A percentile compares a stretch with the other conserved stretches of the same genome.
phyloP scores from a whole-genome alignment of 129 eudicot species.

The Kitagawia praeruptora region DNA sequence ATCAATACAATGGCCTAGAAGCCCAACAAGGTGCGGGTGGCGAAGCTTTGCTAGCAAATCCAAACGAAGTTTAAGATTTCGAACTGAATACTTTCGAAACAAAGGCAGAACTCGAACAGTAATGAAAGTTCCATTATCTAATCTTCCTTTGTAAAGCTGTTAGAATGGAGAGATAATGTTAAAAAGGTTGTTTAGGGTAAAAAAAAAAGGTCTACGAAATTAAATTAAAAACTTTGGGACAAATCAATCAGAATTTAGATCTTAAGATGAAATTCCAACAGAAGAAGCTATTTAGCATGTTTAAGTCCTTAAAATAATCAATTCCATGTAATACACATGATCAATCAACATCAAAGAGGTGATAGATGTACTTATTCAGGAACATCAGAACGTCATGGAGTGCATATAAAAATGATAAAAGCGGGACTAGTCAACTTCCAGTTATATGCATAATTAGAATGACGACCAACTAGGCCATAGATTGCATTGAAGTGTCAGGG shows the following conservation, averaged over 20 bases:
- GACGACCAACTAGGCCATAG: not conserved
- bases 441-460: not conserved
- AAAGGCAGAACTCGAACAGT: conserved; percentile 53
- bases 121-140: conserved; percentile 55
- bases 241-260: not conserved
- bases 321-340: not conserved
- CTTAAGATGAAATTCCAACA: not conserved
- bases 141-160: conserved; percentile 79
- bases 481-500: not conserved
- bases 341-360: not conserved
- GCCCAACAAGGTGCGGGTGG: conserved; percentile 72
- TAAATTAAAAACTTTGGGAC: not conserved
- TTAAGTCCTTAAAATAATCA: not conserved
- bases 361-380: not conserved
- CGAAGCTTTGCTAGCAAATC: conserved; percentile 80
- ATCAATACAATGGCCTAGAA: conserved; percentile 78
- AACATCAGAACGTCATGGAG: not conserved
- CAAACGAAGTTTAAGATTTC: conserved; percentile 65
- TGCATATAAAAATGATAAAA: not conserved
- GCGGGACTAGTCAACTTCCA: not conserved
- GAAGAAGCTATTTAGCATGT: not conserved
- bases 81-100: conserved; percentile 45
- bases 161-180: conserved; percentile 2
- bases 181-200: not conserved
- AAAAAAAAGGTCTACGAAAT: not conserved